Percentiles rank a stretch among this genome's conserved stretches.
Evolutionary conservation across 768 basidiomycete species (phyloP).

Genomic region (Pholiota conissans): DNA sequence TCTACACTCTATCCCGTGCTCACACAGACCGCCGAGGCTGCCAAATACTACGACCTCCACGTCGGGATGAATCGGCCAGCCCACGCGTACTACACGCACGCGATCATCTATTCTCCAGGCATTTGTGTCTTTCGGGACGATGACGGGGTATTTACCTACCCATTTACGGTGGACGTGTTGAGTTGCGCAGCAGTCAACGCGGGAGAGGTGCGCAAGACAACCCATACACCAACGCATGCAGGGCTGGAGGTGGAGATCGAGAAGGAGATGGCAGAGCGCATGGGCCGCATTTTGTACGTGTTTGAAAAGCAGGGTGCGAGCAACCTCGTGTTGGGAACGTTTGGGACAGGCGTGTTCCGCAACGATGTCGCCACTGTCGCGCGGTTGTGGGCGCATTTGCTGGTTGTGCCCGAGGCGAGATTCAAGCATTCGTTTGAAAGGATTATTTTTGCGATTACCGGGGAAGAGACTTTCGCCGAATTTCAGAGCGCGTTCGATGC

Average conservation of each 20-base stretch:
- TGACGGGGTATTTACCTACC: conserved; percentile 52
- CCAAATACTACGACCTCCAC: conserved; percentile 66
- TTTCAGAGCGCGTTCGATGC: conserved; percentile 28
- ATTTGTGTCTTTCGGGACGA: conserved; percentile 67
- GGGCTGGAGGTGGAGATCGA: conserved; percentile 43
- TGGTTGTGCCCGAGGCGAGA: conserved; percentile 47
- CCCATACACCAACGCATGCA: conserved; percentile 11
- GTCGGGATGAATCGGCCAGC: conserved; percentile 30
- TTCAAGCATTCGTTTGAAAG: conserved; percentile 57
- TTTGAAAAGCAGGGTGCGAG: conserved; percentile 57
- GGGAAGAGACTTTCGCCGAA: conserved; percentile 23
- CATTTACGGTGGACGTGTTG: conserved; percentile 62
- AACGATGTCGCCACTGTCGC: conserved; percentile 60
- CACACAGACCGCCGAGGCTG: conserved; percentile 44
- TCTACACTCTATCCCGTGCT: conserved; percentile 71
- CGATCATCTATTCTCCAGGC: conserved; percentile 73
- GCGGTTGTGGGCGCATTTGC: conserved; percentile 60
- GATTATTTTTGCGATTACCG: conserved; percentile 61
- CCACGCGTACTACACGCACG: conserved; percentile 72
- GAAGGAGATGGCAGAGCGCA: conserved; percentile 61
- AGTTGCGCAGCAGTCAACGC: conserved; percentile 81
- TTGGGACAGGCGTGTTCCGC: conserved; percentile 71
- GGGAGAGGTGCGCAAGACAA: conserved; percentile 34
- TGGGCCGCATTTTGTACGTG: conserved; percentile 61
- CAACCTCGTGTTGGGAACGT: conserved; percentile 65